A percentile compares a stretch with the other conserved stretches of the same genome.
Conservation (phyloP, 108 stramenopile genomes). For the Parietichytrium sp. region DNA sequence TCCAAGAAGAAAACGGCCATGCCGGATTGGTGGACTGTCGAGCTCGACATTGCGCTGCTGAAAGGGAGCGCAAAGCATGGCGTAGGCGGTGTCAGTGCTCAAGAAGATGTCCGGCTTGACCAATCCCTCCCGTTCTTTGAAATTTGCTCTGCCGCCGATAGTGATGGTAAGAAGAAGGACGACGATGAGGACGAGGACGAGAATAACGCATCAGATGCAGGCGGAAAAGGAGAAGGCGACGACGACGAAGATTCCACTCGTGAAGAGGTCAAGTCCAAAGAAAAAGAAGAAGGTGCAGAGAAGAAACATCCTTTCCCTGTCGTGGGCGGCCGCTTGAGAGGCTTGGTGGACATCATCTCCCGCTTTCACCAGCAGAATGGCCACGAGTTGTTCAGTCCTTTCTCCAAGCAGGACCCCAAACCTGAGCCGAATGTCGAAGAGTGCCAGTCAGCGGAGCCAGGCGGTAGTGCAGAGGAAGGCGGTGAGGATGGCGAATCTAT, state of each 20-base stretch:
- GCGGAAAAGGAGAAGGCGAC: background rate
- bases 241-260: constrained; percentile 5
- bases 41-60: constrained; percentile 1
- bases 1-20: constrained; percentile 22
- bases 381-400: too few relatives aligned
- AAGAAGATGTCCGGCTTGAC: background rate
- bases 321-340: too few relatives aligned
- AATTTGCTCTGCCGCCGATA: background rate
- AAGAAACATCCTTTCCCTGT: too few relatives aligned
- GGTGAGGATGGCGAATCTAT: too few relatives aligned
- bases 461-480: too few relatives aligned
- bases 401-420: too few relatives aligned
- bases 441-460: too few relatives aligned
- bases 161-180: background rate
- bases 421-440: too few relatives aligned
- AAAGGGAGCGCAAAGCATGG: constrained; percentile 6
- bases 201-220: background rate
- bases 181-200: background rate
- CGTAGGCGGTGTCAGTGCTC: background rate
- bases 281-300: background rate
- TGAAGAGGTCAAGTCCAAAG: background rate
- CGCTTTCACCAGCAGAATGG: too few relatives aligned
- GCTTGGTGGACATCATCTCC: too few relatives aligned
- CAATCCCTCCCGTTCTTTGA: background rate
- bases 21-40: constrained; percentile 29